Evolutionary conservation across 805 yeast species (phyloP).

Genomic region (Ogataea glucozyma): DNA sequence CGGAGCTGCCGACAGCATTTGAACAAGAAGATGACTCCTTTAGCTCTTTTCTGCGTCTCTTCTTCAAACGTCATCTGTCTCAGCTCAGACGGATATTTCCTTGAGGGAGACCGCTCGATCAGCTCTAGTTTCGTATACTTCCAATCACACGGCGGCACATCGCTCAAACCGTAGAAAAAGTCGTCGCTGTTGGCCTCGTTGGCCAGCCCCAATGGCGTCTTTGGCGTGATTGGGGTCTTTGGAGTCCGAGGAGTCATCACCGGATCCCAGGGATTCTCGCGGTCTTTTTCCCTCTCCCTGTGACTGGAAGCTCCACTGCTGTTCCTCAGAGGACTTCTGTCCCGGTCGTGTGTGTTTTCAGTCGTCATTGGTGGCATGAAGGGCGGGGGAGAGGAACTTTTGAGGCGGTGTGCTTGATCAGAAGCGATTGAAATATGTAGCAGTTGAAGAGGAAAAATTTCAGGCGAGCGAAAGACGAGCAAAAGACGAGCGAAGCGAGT

Average conservation of each 20-base stretch:
- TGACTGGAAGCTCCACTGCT: not conserved
- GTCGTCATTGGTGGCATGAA: conserved; percentile 7
- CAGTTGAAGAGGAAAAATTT: no score
- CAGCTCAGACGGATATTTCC: conserved; percentile 26
- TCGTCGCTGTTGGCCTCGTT: conserved; percentile 17
- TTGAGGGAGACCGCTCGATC: conserved; percentile 35
- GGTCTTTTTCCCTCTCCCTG: not conserved
- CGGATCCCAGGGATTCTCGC: no score
- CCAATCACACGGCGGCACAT: conserved; percentile 31
- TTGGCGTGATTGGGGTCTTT: conserved; percentile 15
- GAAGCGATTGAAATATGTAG: no score
- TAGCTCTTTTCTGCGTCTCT: conserved; percentile 45
- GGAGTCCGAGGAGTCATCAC: conserved; percentile 17
- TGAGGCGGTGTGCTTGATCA: no score
- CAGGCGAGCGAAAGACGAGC: no score
- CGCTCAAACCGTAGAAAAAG: conserved; percentile 34
- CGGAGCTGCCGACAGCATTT: conserved; percentile 45
- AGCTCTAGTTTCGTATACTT: conserved; percentile 28
- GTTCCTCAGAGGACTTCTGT: not conserved
- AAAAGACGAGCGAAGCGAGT: no score
- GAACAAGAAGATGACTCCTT: conserved; percentile 49
- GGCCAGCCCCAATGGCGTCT: conserved; percentile 8
- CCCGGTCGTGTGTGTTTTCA: not conserved
- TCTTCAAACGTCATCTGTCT: conserved; percentile 35
- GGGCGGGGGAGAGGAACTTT: no score